These are phyloP conservation scores for Acanthamoeba castellanii DNA, from an alignment of 208 protist species.

Conservation along the genomic window DNA sequence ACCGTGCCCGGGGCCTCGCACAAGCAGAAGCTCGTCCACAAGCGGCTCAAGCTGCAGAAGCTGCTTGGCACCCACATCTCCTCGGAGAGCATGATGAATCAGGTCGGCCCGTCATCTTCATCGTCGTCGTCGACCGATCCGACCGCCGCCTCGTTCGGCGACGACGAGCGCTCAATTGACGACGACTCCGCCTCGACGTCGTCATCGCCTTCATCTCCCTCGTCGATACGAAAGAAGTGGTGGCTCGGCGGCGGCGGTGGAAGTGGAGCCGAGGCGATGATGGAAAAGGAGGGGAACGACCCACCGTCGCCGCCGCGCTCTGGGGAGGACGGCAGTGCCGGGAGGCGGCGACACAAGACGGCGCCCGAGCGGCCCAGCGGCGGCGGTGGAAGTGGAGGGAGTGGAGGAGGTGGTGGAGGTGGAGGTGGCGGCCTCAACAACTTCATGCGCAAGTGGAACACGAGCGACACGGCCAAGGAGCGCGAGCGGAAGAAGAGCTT, in stretches of 20 bases:
- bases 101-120: background rate
- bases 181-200: background rate
- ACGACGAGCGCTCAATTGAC: background rate
- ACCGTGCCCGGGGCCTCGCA: slow-evolving; percentile 17
- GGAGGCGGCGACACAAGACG: background rate
- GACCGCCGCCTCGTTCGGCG: no score
- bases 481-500: background rate
- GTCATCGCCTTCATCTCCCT: background rate
- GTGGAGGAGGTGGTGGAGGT: no score
- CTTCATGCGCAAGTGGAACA: slow-evolving; percentile 1
- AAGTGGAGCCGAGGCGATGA: background rate
- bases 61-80: background rate
- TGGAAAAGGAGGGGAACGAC: background rate
- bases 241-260: background rate
- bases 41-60: slow-evolving; percentile 49
- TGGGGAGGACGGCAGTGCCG: no score
- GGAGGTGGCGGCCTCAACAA: background rate
- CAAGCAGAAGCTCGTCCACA: slow-evolving; percentile 33
- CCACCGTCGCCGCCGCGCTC: background rate
- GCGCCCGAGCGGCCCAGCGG: background rate
- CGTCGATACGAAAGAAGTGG: background rate
- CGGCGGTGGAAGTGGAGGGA: no score
- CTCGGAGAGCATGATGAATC: slow-evolving; percentile 18
- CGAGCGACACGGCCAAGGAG: background rate
- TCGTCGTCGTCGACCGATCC: no score